These are phyloP conservation scores for Didymella lethalis DNA, from an alignment of 2,329 filamentous ascomycete genomes.

Conservation along the genomic window DNA sequence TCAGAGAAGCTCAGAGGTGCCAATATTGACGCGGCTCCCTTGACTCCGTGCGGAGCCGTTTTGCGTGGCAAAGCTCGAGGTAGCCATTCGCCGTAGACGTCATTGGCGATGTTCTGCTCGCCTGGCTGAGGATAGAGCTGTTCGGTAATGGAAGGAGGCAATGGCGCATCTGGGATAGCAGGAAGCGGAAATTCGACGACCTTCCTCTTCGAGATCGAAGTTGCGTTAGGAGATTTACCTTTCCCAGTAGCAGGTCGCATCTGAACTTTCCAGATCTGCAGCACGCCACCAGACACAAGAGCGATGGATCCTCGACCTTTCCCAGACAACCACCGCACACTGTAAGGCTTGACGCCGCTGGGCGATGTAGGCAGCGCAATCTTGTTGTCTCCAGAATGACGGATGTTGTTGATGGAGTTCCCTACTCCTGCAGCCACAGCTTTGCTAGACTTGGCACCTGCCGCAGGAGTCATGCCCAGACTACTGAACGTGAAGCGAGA, in stretches of 20 bases:
- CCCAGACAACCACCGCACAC: constrained; percentile 71
- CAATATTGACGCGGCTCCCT: constrained; percentile 48
- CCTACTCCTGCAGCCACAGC: constrained; percentile 77
- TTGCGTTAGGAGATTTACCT: constrained; percentile 52
- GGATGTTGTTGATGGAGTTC: constrained; percentile 74
- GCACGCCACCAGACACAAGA: constrained; percentile 69
- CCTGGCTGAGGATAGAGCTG: constrained; percentile 42
- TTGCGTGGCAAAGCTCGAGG: constrained; percentile 44
- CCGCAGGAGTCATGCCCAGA: constrained; percentile 52
- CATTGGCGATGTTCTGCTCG: constrained; percentile 34
- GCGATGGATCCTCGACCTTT: constrained; percentile 69
- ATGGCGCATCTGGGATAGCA: constrained; percentile 64
- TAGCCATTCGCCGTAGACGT: constrained; percentile 47
- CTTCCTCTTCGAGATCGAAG: constrained; percentile 61
- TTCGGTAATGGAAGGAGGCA: constrained; percentile 43
- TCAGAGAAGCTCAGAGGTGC: constrained; percentile 72
- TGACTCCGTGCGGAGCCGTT: constrained; percentile 16
- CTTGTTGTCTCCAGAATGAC: constrained; percentile 78
- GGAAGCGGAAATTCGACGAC: constrained; percentile 74
- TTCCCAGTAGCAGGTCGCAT: constrained; percentile 55
- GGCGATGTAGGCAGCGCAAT: constrained; percentile 69
- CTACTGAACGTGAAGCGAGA: constrained; percentile 49
- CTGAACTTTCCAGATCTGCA: constrained; percentile 70
- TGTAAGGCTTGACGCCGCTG: constrained; percentile 63
- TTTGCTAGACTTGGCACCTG: constrained; percentile 70